Base-by-base conservation (phyloP, 208 protist species). In the Phytomonas francai region DNA sequence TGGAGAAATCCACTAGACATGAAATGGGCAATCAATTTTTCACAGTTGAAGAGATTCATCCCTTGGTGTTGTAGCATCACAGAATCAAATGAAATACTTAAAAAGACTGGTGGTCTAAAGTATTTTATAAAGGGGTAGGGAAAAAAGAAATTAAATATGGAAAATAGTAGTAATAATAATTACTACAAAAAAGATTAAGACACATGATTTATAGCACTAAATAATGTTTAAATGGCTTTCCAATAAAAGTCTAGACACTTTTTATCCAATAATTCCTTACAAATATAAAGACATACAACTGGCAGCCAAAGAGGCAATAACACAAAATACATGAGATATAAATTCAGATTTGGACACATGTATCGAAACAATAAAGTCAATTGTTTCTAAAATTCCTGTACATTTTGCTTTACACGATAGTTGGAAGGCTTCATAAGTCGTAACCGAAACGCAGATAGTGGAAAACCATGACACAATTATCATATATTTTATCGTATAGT, bases 1-100 rank as follows among this genome's bases (percentile, higher is more conserved):
- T 57, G 31, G 57, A 56, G 12, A 69, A 69, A 63, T 63, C 32
- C 32, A 63, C 32, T 63, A 63, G 25, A 63, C 16, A 12, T 62
- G 31, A 58, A 63, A 51, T 49, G 19, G 22, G 2, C 36, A 56
- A 39, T 36, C 25, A 63, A 22, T 19, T 49, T 63, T 25, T 11
- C 16, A 63, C 19, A 63, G 19, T 36, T 2, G 11, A 6, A 51
- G 16, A 19, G 19, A 63, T 63, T 63, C 6, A 25, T 63, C 54
- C 6, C 36, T 25, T 25, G 8, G 34, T 7, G 22, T n/a, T 22
- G 16, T 63, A 51, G 59, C n/a, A 63, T 6, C 32, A 63, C 22
- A 45, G 1, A 56, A 58, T 63, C 2, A 4, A 63, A 63, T 22
- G 22, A 63, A 54, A 54, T 54, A 54, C 25, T 22, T 25, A 54